A percentile compares a stretch with the other conserved stretches of the same genome.
Conservation (phyloP, 768 basidiomycete species). For the Leccinum longicurvipes region DNA sequence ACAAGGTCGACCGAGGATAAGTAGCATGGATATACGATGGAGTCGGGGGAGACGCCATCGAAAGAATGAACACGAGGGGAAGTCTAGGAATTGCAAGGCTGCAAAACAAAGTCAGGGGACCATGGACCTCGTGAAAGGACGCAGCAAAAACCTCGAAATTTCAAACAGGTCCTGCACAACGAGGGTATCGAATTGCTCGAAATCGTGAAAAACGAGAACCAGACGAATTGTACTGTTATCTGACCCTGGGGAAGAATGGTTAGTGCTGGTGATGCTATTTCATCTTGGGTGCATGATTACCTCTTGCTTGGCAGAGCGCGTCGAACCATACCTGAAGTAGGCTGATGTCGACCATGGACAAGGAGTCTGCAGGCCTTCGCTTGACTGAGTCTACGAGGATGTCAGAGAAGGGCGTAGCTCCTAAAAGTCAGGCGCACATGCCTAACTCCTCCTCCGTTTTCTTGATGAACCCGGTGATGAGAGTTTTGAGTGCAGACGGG, state of each 20-base stretch:
- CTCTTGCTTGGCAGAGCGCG: constrained; percentile 35
- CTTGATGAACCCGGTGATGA: constrained; percentile 54
- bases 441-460: constrained; percentile 32
- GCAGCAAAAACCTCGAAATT: constrained; percentile 56
- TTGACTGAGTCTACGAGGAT: constrained; percentile 34
- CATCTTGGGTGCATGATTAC: constrained; percentile 30
- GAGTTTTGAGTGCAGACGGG: constrained; percentile 47
- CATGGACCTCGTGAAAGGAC: neutral
- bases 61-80: constrained; percentile 64
- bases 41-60: constrained; percentile 52
- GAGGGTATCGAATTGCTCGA: constrained; percentile 63
- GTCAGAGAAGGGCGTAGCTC: neutral
- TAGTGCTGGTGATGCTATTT: neutral
- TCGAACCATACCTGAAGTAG: constrained; percentile 60
- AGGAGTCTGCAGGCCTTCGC: constrained; percentile 46
- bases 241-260: constrained; percentile 7
- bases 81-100: constrained; percentile 54
- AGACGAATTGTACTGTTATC: constrained; percentile 36
- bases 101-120: neutral
- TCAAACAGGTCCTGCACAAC: constrained; percentile 69
- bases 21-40: constrained; percentile 56
- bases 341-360: constrained; percentile 61
- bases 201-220: constrained; percentile 64
- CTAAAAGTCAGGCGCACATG: constrained; percentile 19
- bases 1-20: constrained; percentile 58